Base-by-base conservation (phyloP, 192 early-diverging fungal species). In the Borealophlyctis nickersoniae region DNA sequence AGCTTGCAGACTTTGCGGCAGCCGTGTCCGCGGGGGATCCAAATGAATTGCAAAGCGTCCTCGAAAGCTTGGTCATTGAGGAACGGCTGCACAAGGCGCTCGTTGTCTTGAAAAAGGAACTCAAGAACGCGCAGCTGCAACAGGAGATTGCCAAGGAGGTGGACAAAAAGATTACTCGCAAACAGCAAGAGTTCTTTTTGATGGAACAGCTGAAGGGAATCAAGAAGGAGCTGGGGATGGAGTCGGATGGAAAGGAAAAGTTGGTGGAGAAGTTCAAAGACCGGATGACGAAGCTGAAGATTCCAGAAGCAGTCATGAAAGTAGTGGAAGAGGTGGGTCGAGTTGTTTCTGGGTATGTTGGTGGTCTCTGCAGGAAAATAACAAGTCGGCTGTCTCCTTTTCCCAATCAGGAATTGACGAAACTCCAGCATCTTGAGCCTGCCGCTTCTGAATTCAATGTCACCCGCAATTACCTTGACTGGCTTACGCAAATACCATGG, bases 201-300 rank as follows among this genome's bases (percentile, higher is more conserved):
- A 97, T 96, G 94, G 97, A 99, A 78, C 97, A 99, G 75, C 83
- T 99, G 63, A 98, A 96, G 77, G 94, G 95, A 0, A 99, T 99
- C 74, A 99, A 99, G 75, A 96, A 95, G 81, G 94, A 99, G 76
- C 82, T 99, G 19, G 97, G 97, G 11, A 85, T 99, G 33, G 97
- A 99, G 69, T 87, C 83, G 53, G 97, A 99, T 69, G 97, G 97
- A 49, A 99, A 99, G 75, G 97, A 99, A 68, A 99, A 96, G 71
- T 73, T 99, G 36, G 88, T 96, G 5, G 92, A 92, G 56, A 89
- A 90, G 69, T 99, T 99, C 70, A 94, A 89, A 70, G 92, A 87
- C 52, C 88, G 91, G 64, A 91, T 88, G 0, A 73, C 76, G 52
- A 86, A 91, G 69, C 80, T 98, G 61, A 77, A 79, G 27, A 96